Base-by-base conservation (phyloP, 1,284 basidiomycete species). In the Puccinia coronata region DNA sequence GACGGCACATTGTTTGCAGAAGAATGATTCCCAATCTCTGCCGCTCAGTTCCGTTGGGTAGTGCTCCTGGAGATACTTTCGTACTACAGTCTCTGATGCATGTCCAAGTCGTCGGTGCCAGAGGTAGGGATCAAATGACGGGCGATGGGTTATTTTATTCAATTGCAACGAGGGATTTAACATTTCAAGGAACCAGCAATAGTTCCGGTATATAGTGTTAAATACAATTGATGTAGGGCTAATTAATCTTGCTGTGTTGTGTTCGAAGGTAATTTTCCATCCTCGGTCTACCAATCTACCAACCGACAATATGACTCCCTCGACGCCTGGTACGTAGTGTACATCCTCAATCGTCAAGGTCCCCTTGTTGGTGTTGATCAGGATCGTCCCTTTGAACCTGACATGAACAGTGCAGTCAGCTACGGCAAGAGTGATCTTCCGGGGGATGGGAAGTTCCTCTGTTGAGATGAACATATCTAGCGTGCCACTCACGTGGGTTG, bases 41-140 rank as follows among this genome's bases (percentile, higher is more conserved):
- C 5, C 31, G 2, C 49, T 16, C 1, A 41, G 3, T 49, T 70
- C 25, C 4, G 47, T 43, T 1, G 67, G 67, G n/a, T 28, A 70
- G 47, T 47, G 47, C 18, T 9, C 2, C 31, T 57, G 36, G 3
- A 73, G 23, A 39, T 31, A 73, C 11, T 55, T 5, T 23, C 39
- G 20, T 9, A 73, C 71, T 14, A 73, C 51, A 12, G 12, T 20
- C 12, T 73, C 53, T 16, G 28, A 36, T 23, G 25, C 51, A 57
- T 73, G 71, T 1, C 71, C 71, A 6, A 73, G 71, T n/a, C 71
- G 47, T 8, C 23, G 25, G 36, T 73, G 71, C n/a, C n/a, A n/a
- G n/a, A n/a, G n/a, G n/a, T n/a, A n/a, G n/a, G n/a, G n/a, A n/a
- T n/a, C n/a, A n/a, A 57, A 57, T 16, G 36, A 57, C 2, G 71